Evolutionary conservation across 1,284 basidiomycete species (phyloP).

Genomic region (Ceratobasidium sp.): DNA sequence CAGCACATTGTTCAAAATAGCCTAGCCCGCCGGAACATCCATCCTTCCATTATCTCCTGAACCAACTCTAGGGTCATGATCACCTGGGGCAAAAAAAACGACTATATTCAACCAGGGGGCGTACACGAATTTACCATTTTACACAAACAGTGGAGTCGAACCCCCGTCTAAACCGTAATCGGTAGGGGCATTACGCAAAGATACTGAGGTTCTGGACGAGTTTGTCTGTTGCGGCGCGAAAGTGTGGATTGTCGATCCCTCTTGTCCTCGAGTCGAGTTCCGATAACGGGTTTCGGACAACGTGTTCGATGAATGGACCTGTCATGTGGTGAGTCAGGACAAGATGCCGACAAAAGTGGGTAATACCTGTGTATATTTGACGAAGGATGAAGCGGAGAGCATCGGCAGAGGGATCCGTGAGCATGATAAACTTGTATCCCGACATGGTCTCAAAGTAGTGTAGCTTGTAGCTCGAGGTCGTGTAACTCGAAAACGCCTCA

Average conservation of each 20-base stretch:
- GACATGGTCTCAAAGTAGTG: constrained; percentile 94
- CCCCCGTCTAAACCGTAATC: neutral
- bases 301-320: constrained; percentile 95
- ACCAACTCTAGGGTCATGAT: neutral
- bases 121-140: neutral
- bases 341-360: neutral
- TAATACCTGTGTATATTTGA: constrained; percentile 79
- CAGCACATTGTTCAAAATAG: neutral
- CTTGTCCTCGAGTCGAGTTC: constrained; percentile 82
- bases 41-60: constrained; percentile 6
- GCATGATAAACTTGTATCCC: constrained; percentile 95
- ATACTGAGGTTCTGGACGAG: constrained; percentile 65
- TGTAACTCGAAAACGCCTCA: constrained; percentile 91
- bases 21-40: neutral
- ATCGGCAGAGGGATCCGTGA: constrained; percentile 86
- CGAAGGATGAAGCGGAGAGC: constrained; percentile 86
- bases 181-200: constrained; percentile 53
- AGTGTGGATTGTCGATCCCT: constrained; percentile 93
- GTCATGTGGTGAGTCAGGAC: neutral
- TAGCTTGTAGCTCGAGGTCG: constrained; percentile 92
- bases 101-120: neutral
- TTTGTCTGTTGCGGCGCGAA: constrained; percentile 84
- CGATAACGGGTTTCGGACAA: constrained; percentile 91
- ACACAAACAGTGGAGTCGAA: neutral
- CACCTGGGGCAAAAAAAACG: neutral